Evolutionary conservation across 148 eudicot species (phyloP).

Genomic region (Pouteria glomerata): DNA sequence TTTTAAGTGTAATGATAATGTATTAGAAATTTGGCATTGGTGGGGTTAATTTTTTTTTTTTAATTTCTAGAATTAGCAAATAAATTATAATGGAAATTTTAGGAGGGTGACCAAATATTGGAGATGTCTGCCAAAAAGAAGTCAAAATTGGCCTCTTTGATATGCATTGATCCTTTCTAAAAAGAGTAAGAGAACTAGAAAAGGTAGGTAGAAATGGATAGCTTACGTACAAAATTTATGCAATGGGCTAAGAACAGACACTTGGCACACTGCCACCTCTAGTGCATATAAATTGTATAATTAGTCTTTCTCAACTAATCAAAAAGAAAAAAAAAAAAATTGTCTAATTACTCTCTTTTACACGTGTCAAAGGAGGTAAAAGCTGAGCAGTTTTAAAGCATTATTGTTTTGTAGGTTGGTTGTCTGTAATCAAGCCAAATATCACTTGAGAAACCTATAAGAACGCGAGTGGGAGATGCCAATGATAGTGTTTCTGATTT

Average conservation of each 20-base stretch:
- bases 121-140: too few species aligned
- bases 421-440: background rate
- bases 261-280: background rate
- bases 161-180: background rate
- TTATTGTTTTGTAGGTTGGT: background rate
- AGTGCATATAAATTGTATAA: background rate
- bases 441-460: conserved; percentile 1
- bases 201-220: background rate
- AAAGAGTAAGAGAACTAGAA: background rate
- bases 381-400: background rate
- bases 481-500: background rate
- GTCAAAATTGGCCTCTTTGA: too few species aligned
- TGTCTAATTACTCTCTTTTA: background rate
- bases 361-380: background rate
- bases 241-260: background rate
- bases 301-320: too few species aligned
- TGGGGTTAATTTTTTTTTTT: background rate
- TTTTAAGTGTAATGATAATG: background rate
- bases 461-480: background rate
- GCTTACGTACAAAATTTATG: background rate
- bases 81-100: too few species aligned
- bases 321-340: too few species aligned
- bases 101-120: too few species aligned
- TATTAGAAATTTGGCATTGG: background rate
- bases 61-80: background rate